Base-by-base conservation (phyloP, 2,329 filamentous ascomycete species). In the Chaetomiaceae sp. region DNA sequence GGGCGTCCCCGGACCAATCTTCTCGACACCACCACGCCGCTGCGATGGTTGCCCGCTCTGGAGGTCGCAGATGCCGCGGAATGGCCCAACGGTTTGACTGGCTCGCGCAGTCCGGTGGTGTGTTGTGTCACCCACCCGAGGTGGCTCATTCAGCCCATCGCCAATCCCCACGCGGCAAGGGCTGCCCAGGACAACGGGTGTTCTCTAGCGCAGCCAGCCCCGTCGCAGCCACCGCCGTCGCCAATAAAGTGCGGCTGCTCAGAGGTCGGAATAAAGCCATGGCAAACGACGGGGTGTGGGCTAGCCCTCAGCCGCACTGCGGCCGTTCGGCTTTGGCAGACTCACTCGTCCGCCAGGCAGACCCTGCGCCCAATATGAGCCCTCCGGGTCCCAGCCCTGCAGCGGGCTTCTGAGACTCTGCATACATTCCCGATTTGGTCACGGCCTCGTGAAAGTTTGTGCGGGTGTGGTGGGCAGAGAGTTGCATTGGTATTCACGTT, bases 231-330 rank as follows among this genome's bases (percentile, higher is more conserved):
- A 47, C 36, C 42, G 42, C 48, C 48, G 42, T 50, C 37, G 38
- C 38, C 37, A 41, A 43, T 47, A 18, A 19, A 26, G 20, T 22
- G 41, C 35, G 27, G 38, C 17, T 42, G 40, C 41, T 50, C 27
- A 50, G 38, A 40, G 43, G 46, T 50, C 42, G 47, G 50, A 44
- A 49, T 47, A 45, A 47, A 41, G 43, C 20, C 22, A 33, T 37
- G 48, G 37, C 35, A 36, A 32, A 35, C 26, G 30, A 32, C 29
- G 37, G 26, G 38, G 46, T 37, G 29, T 48, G 33, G 49, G 14
- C 8, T 14, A 9, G 27, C 3, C 27, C 33, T 57, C 55, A 57
- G 55, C 55, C 55, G 55, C 55, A 54, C 48, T 54, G 51, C 55
- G 43, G 10, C 26, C 22, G 15, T 33, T 56, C 55, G 55, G 55